These are phyloP conservation scores for Didymella exigua DNA, from an alignment of 2,329 filamentous ascomycete genomes.

Conservation along the genomic window DNA sequence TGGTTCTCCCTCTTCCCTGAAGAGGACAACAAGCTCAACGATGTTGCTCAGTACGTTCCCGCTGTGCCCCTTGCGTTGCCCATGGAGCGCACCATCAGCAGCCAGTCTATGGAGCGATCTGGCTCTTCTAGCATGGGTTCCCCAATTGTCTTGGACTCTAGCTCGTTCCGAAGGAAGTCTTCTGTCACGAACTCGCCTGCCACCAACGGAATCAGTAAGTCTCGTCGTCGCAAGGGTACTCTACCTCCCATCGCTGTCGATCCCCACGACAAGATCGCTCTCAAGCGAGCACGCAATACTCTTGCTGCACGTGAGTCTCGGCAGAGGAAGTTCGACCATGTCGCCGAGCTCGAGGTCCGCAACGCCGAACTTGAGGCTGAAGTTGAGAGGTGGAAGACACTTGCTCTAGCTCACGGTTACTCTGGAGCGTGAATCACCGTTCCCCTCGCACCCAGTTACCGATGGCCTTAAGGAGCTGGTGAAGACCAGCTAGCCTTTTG, in stretches of 20 bases:
- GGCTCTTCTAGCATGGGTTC: conserved; percentile 46
- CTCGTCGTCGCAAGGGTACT: conserved; percentile 80
- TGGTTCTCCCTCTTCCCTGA: conserved; percentile 80
- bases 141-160: conserved; percentile 41
- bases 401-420: conserved; percentile 48
- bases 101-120: conserved; percentile 45
- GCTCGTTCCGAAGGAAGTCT: conserved; percentile 48
- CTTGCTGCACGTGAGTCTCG: conserved; percentile 92
- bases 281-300: conserved; percentile 94
- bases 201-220: conserved; percentile 70
- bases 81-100: conserved; percentile 52
- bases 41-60: conserved; percentile 31
- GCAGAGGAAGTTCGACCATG: conserved; percentile 78
- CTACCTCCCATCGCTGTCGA: conserved; percentile 81
- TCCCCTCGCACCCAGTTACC: conserved; percentile 36
- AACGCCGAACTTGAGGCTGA: conserved; percentile 70
- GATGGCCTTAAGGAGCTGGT: conserved; percentile 46
- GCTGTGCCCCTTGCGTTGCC: conserved; percentile 33
- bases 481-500: conserved; percentile 39
- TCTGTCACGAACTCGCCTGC: conserved; percentile 55
- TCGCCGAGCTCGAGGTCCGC: conserved; percentile 74
- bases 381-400: conserved; percentile 51
- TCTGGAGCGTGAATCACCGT: conserved; percentile 42
- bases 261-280: conserved; percentile 72
- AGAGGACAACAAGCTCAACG: conserved; percentile 41